These are phyloP conservation scores for Acer yangbiense DNA, from an alignment of 345 rosid genomes.

Conservation along the genomic window DNA sequence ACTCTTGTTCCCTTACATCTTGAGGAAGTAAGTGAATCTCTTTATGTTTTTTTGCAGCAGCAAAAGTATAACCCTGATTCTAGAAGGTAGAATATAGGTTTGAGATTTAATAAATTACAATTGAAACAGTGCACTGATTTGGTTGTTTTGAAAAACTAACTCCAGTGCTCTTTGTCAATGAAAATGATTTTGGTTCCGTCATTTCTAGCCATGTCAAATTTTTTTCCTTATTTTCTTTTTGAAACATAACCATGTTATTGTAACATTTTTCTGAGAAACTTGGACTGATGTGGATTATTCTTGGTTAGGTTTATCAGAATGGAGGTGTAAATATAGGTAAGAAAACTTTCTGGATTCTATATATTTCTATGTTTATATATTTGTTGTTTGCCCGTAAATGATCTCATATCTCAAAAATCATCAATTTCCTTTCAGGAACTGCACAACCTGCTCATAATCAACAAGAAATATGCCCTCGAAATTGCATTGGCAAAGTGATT, in stretches of 20 bases:
- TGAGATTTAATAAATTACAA: background rate
- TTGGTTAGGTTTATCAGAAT: conserved; percentile 54
- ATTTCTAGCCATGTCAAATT: background rate
- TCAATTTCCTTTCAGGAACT: conserved; percentile 44
- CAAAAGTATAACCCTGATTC: background rate
- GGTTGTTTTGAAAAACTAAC: background rate
- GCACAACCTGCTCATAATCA: conserved; percentile 35
- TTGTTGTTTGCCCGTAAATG: conserved; percentile 11
- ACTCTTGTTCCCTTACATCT: background rate
- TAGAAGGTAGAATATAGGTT: background rate
- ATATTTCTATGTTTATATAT: conserved; percentile 1
- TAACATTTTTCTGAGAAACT: background rate
- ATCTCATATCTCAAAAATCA: conserved; percentile 11
- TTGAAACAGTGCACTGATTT: background rate
- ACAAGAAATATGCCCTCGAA: conserved; percentile 24
- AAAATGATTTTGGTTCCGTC: background rate
- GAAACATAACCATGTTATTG: background rate
- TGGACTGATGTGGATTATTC: conserved; percentile 32
- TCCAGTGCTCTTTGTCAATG: background rate
- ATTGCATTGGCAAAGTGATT: conserved; percentile 78
- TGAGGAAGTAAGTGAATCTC: background rate
- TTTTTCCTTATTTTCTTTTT: background rate
- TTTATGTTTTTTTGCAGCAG: background rate
- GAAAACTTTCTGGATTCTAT: conserved; percentile 11
- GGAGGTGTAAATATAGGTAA: conserved; percentile 58